Evolutionary conservation across 768 basidiomycete genomes (phyloP).

Genomic region (Clavulina sp.): DNA sequence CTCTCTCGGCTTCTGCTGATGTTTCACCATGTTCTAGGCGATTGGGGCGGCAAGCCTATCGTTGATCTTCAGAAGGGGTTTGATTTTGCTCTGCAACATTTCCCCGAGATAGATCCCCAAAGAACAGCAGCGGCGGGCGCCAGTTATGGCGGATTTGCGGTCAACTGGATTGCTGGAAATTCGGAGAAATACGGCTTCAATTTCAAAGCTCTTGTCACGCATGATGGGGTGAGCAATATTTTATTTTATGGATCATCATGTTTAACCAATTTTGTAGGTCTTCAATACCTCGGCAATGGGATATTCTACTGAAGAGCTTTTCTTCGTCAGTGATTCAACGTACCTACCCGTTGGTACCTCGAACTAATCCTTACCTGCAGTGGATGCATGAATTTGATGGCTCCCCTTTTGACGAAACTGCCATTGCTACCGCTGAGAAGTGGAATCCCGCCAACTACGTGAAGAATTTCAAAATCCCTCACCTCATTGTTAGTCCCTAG

Average conservation of each 20-base stretch:
- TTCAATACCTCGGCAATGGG: slow-evolving; percentile 67
- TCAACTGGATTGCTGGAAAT: slow-evolving; percentile 93
- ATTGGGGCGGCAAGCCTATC: slow-evolving; percentile 81
- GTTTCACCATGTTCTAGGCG: slow-evolving; percentile 65
- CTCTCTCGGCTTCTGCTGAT: slow-evolving; percentile 23
- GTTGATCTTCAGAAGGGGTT: slow-evolving; percentile 59
- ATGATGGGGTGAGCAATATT: slow-evolving; percentile 57
- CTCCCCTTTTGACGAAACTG: slow-evolving; percentile 52
- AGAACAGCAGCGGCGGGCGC: slow-evolving; percentile 47
- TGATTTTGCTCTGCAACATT: slow-evolving; percentile 45
- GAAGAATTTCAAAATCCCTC: slow-evolving; percentile 69
- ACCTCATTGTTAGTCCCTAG: too few species aligned
- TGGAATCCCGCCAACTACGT: slow-evolving; percentile 73
- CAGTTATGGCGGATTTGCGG: slow-evolving; percentile 75
- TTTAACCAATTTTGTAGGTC: slow-evolving; percentile 24
- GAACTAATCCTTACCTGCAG: slow-evolving; percentile 20
- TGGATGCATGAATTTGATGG: slow-evolving; percentile 82
- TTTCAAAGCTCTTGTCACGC: slow-evolving; percentile 83
- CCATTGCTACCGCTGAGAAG: slow-evolving; percentile 38
- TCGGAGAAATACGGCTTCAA: slow-evolving; percentile 61
- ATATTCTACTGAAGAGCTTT: slow-evolving; percentile 82
- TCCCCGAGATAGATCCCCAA: slow-evolving; percentile 58
- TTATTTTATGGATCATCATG: not conserved
- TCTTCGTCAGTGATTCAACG: slow-evolving; percentile 44
- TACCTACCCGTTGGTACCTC: not conserved